Conservation (phyloP, 495 filamentous ascomycete species). For the Pyrenopolyporus hunteri region DNA sequence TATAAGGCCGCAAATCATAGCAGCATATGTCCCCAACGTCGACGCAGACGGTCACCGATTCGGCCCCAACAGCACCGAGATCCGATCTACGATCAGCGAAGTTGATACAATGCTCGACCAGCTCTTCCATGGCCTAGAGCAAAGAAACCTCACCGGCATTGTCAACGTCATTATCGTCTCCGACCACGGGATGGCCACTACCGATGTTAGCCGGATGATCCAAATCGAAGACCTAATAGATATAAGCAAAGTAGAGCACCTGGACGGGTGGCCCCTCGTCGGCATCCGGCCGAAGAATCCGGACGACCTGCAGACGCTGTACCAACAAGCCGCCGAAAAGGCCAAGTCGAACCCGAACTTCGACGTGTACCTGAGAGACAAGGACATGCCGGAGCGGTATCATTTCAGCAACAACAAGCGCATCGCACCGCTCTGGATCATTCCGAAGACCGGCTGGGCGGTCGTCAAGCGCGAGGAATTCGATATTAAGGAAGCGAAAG, state of each 20-base stretch:
- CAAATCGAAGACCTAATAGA: conserved; percentile 94
- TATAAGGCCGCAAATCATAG: conserved; percentile 83
- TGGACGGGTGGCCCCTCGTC: conserved; percentile 93
- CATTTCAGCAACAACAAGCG: conserved; percentile 85
- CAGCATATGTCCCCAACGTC: conserved; percentile 91
- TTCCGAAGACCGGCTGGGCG: conserved; percentile 89
- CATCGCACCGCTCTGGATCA: conserved; percentile 91
- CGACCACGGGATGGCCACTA: conserved; percentile 98
- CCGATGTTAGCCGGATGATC: conserved; percentile 77
- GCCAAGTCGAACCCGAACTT: conserved; percentile 66
- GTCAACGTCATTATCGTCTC: conserved; percentile 98
- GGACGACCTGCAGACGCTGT: conserved; percentile 62
- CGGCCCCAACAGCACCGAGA: conserved; percentile 94
- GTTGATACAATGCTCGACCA: conserved; percentile 81
- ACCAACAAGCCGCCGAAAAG: conserved; percentile 56
- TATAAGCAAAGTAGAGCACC: conserved; percentile 72
- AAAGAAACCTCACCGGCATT: conserved; percentile 82
- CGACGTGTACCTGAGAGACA: conserved; percentile 81
- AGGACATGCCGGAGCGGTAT: conserved; percentile 84
- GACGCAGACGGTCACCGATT: conserved; percentile 84
- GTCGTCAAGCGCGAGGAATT: conserved; percentile 81
- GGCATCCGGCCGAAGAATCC: conserved; percentile 78
- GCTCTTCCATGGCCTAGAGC: conserved; percentile 76
- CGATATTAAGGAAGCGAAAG: conserved; percentile 66
- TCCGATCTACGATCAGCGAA: conserved; percentile 69